A percentile compares a stretch with the other conserved stretches of the same genome.
Conservation (phyloP, 2,329 filamentous ascomycete genomes). For the Lachnellula suecica region DNA sequence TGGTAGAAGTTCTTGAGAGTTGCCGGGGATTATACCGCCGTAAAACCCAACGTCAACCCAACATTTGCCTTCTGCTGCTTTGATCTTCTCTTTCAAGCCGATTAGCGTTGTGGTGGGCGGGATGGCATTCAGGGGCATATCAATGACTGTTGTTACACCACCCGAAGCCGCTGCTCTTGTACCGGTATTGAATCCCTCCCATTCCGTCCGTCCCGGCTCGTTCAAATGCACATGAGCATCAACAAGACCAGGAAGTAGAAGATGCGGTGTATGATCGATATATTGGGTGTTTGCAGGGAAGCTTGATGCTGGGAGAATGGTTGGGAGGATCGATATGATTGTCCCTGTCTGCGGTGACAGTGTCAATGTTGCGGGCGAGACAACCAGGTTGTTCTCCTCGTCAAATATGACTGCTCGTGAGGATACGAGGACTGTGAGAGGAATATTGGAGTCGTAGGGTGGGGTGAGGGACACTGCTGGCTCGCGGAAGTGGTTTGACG, state of each 20-base stretch:
- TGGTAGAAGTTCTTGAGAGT: conserved; percentile 73
- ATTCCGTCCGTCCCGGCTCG: conserved; percentile 94
- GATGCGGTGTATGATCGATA: conserved; percentile 78
- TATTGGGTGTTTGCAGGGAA: conserved; percentile 76
- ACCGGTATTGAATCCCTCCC: conserved; percentile 96
- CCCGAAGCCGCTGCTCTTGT: conserved; percentile 92
- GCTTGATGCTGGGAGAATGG: conserved; percentile 69
- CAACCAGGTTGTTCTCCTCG: conserved; percentile 55
- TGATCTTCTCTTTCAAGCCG: conserved; percentile 81
- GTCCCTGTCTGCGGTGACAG: conserved; percentile 79
- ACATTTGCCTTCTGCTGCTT: conserved; percentile 81
- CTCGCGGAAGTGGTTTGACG: conserved; percentile 17
- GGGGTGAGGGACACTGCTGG: conserved; percentile 31
- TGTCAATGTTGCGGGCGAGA: conserved; percentile 81
- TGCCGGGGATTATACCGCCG: conserved; percentile 90
- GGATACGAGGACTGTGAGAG: conserved; percentile 77
- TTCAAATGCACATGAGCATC: conserved; percentile 98
- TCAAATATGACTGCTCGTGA: conserved; percentile 79
- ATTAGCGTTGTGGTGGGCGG: conserved; percentile 89
- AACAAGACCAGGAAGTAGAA: conserved; percentile 87
- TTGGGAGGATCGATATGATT: conserved; percentile 73
- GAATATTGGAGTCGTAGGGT: conserved; percentile 32
- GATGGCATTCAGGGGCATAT: conserved; percentile 97
- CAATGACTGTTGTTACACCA: conserved; percentile 92
- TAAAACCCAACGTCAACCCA: conserved; percentile 99